Evolutionary conservation across 192 early-diverging fungal genomes (phyloP).

Genomic region (Coemansia sp.): DNA sequence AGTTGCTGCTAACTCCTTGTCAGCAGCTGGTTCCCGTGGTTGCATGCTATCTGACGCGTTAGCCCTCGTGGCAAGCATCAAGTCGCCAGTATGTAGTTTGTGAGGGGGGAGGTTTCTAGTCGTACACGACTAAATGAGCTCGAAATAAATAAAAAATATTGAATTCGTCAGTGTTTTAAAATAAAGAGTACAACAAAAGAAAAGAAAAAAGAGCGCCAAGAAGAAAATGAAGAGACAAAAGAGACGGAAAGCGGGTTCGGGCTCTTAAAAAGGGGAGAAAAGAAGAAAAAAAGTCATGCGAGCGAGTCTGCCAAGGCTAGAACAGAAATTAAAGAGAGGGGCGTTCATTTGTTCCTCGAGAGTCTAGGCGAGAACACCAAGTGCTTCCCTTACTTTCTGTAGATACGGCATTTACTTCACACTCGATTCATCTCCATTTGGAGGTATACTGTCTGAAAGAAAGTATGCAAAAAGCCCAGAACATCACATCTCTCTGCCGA

Average conservation of each 20-base stretch:
- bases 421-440: neutral
- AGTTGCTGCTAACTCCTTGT: neutral
- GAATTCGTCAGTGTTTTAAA: neutral
- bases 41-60: neutral
- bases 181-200: neutral
- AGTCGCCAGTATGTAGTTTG: neutral
- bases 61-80: neutral
- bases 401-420: neutral
- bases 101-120: neutral
- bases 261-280: neutral
- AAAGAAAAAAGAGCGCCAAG: neutral
- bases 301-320: neutral
- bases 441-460: neutral
- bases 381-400: neutral
- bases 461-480: neutral
- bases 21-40: neutral
- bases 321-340: neutral
- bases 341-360: too few relatives aligned
- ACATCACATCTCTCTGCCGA: neutral
- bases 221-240: conserved; percentile 2
- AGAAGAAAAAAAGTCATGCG: neutral
- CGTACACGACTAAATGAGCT: neutral
- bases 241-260: neutral
- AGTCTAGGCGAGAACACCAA: too few relatives aligned
- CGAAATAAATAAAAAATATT: neutral